Evolutionary conservation across 2,329 filamentous ascomycete genomes (phyloP).

Genomic region (Cordyceps fumosorosea): DNA sequence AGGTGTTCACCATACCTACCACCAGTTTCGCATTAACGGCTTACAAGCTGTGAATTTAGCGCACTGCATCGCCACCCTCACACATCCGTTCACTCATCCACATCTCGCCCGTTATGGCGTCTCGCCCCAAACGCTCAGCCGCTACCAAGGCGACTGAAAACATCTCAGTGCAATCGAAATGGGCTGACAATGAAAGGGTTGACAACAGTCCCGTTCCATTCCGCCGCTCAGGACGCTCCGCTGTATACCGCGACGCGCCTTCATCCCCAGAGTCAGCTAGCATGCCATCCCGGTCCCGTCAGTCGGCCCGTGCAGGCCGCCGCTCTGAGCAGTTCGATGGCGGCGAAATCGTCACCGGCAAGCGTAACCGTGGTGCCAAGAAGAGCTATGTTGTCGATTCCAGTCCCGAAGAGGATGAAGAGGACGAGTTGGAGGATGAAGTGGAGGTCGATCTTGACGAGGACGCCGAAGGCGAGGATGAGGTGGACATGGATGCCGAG

Average conservation of each 20-base stretch:
- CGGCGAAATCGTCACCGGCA: constrained; percentile 42
- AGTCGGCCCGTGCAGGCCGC: constrained; percentile 41
- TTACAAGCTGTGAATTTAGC: not conserved
- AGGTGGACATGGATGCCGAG: constrained; percentile 32
- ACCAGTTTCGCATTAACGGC: not conserved
- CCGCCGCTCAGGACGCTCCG: constrained; percentile 42
- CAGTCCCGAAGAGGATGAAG: constrained; percentile 42
- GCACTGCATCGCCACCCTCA: not conserved
- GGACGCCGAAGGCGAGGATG: constrained; percentile 29
- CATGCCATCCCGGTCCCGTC: constrained; percentile 17
- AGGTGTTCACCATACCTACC: not conserved
- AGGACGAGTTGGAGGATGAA: constrained; percentile 33
- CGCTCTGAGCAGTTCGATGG: constrained; percentile 34
- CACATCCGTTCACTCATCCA: not conserved
- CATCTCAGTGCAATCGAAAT: constrained; percentile 36
- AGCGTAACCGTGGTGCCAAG: constrained; percentile 48
- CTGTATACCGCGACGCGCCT: constrained; percentile 37
- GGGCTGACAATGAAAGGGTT: constrained; percentile 29
- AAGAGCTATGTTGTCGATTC: constrained; percentile 56
- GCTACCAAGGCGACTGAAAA: constrained; percentile 36
- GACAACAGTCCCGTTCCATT: constrained; percentile 43
- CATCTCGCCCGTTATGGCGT: constrained; percentile 32
- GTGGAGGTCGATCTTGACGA: constrained; percentile 30
- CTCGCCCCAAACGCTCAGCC: constrained; percentile 41
- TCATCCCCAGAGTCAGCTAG: constrained; percentile 42